phyloP scores from a whole-genome alignment of 2,329 filamentous ascomycete genomes.

The Sclerotiophoma versabilis region DNA sequence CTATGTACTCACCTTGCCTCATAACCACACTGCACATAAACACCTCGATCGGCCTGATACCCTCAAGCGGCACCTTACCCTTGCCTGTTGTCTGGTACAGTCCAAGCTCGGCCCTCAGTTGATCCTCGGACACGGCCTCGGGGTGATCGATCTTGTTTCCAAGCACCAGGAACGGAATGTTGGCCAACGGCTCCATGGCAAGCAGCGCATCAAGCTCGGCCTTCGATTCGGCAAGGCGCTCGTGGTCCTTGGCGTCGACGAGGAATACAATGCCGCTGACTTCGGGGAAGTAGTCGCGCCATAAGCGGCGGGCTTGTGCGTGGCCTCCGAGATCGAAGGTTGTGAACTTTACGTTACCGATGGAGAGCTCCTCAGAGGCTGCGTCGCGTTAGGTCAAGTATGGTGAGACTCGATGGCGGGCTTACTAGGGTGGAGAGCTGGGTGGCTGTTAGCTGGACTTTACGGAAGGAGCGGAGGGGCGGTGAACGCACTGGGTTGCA shows the following conservation, averaged over 20 bases:
- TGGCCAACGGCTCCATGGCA: slow-evolving; percentile 92
- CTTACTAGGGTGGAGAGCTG: slow-evolving; percentile 82
- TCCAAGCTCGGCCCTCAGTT: slow-evolving; percentile 87
- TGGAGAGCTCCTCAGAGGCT: slow-evolving; percentile 69
- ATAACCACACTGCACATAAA: slow-evolving; percentile 98
- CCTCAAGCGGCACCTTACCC: slow-evolving; percentile 42
- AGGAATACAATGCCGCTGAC: slow-evolving; percentile 86
- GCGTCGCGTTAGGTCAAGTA: slow-evolving; percentile 10
- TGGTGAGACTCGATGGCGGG: slow-evolving; percentile 24
- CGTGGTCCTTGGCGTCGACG: slow-evolving; percentile 94
- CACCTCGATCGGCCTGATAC: slow-evolving; percentile 73
- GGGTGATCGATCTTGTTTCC: slow-evolving; percentile 99
- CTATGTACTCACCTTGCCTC: slow-evolving; percentile 69
- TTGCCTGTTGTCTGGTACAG: slow-evolving; percentile 72
- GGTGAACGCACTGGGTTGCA: slow-evolving; percentile 62
- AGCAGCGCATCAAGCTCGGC: slow-evolving; percentile 92
- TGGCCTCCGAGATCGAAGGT: slow-evolving; percentile 73
- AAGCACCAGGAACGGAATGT: slow-evolving; percentile 93
- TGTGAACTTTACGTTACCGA: slow-evolving; percentile 75
- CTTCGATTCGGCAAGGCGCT: slow-evolving; percentile 92
- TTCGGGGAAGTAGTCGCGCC: slow-evolving; percentile 49
- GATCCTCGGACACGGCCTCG: slow-evolving; percentile 91
- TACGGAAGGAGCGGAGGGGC: not conserved
- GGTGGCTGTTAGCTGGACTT: slow-evolving; percentile 8
- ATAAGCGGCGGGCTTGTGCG: slow-evolving; percentile 46